Evolutionary conservation across 768 basidiomycete genomes (phyloP).

Genomic region (Xerocomus potaroensis): DNA sequence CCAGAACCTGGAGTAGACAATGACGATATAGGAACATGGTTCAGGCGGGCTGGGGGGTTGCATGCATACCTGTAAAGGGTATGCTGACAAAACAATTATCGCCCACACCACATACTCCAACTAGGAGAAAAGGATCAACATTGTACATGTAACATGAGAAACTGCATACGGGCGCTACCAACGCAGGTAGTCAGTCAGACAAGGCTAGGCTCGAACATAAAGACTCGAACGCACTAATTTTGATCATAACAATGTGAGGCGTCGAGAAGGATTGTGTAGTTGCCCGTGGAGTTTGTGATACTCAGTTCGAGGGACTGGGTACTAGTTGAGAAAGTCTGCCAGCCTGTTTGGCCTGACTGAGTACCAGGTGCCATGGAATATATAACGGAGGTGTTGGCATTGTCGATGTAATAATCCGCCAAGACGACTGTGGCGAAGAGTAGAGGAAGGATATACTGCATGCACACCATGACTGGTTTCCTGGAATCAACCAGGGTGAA

Average conservation of each 20-base stretch:
- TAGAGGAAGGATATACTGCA: slow-evolving; percentile 3
- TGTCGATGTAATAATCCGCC: slow-evolving; percentile 24
- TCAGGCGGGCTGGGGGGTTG: no score
- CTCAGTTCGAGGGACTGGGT: slow-evolving; percentile 1
- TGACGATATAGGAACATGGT: no score
- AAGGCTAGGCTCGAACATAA: neutral
- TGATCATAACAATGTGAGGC: slow-evolving; percentile 19
- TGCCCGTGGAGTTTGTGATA: slow-evolving; percentile 18
- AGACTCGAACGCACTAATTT: slow-evolving; percentile 21
- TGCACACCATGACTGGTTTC: slow-evolving; percentile 2
- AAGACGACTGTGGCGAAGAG: slow-evolving; percentile 12
- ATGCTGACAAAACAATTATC: slow-evolving; percentile 17
- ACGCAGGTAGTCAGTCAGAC: neutral
- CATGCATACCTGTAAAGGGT: slow-evolving; percentile 20
- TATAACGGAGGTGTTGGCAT: slow-evolving; percentile 16
- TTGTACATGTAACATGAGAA: neutral
- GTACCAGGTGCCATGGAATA: slow-evolving; percentile 16
- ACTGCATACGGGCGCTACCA: slow-evolving; percentile 18
- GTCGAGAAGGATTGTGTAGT: slow-evolving; percentile 13
- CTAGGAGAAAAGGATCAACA: slow-evolving; percentile 4
- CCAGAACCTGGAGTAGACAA: slow-evolving; percentile 16
- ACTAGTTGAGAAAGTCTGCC: slow-evolving; percentile 7
- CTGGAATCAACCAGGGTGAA: neutral
- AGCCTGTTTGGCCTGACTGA: slow-evolving; percentile 4
- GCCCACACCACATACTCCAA: slow-evolving; percentile 7